Conservation (phyloP, 1,284 basidiomycete species). For the Ustilago shanxiensis region DNA sequence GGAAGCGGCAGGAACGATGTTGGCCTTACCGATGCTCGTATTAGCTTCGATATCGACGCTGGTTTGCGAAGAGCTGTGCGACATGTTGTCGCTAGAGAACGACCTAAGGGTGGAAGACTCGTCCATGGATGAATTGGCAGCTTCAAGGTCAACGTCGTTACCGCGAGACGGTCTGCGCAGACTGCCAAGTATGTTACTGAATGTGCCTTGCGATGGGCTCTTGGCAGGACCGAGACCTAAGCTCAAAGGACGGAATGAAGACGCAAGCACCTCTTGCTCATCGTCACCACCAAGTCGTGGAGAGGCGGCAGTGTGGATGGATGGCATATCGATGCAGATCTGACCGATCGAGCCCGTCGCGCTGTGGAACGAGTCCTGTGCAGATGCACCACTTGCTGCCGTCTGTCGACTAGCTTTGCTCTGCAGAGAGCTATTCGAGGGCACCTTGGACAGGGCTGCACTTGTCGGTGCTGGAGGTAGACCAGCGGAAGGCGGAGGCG, state of each 20-base stretch:
- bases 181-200: constrained; percentile 35
- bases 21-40: constrained; percentile 53
- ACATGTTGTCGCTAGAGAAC: constrained; percentile 41
- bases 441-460: constrained; percentile 31
- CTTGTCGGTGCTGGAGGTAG: constrained; percentile 38
- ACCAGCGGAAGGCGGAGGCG: constrained; percentile 41
- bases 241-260: constrained; percentile 45
- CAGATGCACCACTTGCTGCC: constrained; percentile 12
- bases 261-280: constrained; percentile 8
- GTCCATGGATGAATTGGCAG: constrained; percentile 22
- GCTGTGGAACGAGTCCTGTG: constrained; percentile 35
- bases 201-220: constrained; percentile 42
- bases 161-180: constrained; percentile 24
- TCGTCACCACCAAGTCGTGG: constrained; percentile 7
- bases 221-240: constrained; percentile 42
- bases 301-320: constrained; percentile 18
- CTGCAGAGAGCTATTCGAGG: constrained; percentile 35
- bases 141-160: constrained; percentile 37
- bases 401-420: constrained; percentile 40
- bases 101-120: constrained; percentile 25
- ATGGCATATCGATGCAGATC: constrained; percentile 37
- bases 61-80: constrained; percentile 49
- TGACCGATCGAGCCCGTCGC: constrained; percentile 37
- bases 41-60: constrained; percentile 42
- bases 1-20: constrained; percentile 40